Conservation (phyloP, 345 rosid genomes). For the Boechera stricta region DNA sequence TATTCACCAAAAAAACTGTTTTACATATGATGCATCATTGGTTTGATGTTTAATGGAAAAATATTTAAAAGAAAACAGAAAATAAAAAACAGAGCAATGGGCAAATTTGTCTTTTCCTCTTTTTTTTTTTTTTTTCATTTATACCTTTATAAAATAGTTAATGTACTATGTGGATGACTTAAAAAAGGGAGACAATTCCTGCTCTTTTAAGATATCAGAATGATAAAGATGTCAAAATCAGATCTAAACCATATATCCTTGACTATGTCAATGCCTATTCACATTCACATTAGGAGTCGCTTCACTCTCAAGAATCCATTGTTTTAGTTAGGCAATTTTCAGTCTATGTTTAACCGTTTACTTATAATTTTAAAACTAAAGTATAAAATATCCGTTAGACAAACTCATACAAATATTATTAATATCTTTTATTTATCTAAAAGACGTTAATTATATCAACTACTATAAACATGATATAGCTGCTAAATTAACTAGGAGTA, state of each 20-base stretch:
- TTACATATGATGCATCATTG: no score
- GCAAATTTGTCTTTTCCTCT: no score
- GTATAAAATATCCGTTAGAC: no score
- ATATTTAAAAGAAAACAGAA: no score
- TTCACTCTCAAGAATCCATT: constrained; percentile 9
- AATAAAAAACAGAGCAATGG: no score
- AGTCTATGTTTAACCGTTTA: background rate
- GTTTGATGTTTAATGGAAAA: no score
- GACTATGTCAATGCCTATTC: constrained; percentile 27
- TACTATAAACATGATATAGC: background rate
- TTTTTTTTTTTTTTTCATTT: background rate
- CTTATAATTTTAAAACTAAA: background rate
- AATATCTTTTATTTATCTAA: no score
- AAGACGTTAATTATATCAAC: background rate
- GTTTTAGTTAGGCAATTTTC: background rate
- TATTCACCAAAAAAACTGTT: no score
- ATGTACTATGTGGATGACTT: background rate
- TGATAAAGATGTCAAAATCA: constrained; percentile 1
- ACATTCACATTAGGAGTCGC: constrained; percentile 4
- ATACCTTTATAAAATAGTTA: background rate
- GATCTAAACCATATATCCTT: constrained; percentile 26
- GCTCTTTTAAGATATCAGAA: constrained; percentile 23
- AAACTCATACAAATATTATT: background rate
- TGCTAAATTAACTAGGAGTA: background rate
- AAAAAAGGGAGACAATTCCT: constrained; percentile 27